A percentile compares a stretch with the other conserved stretches of the same genome.
Evolutionary conservation across 164 flowering plant genomes (phyloP).

Genomic region (Chimonanthus salicifolius): DNA sequence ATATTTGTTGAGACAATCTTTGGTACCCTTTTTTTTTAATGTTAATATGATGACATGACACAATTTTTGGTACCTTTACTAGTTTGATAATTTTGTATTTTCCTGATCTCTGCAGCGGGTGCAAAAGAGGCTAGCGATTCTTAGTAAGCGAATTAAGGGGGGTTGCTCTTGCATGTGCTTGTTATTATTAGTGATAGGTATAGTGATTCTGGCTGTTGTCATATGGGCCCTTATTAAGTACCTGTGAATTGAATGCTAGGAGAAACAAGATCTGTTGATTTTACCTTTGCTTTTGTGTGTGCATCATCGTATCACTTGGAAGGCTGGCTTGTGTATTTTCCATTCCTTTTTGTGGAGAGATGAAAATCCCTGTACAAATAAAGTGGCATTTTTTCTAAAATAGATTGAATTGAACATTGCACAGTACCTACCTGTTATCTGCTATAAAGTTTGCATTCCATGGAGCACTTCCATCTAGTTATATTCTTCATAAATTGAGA

Average conservation of each 20-base stretch:
- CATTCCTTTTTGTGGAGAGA: background rate
- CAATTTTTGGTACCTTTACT: background rate
- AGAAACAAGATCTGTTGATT: background rate
- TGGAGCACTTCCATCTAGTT: background rate
- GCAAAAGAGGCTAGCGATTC: conserved; percentile 17
- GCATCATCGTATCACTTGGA: background rate
- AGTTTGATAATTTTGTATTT: background rate
- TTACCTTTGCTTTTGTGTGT: background rate
- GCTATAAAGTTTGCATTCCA: background rate
- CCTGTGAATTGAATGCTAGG: background rate
- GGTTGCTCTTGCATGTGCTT: conserved; percentile 21
- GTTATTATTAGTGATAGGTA: conserved; percentile 9
- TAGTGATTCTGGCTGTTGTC: conserved; percentile 13
- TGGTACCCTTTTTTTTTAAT: no score
- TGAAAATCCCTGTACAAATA: background rate
- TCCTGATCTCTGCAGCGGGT: conserved; percentile 11
- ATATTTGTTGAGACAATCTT: no score
- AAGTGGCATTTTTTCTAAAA: background rate
- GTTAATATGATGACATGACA: no score
- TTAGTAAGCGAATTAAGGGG: conserved; percentile 13
- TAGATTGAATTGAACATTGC: background rate
- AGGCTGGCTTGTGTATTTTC: background rate
- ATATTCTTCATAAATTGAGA: no score
- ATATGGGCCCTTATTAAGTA: conserved; percentile 17
- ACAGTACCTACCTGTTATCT: no score